phyloP scores from a whole-genome alignment of 2,329 filamentous ascomycete genomes.

The Cordyceps cateniannulata region DNA sequence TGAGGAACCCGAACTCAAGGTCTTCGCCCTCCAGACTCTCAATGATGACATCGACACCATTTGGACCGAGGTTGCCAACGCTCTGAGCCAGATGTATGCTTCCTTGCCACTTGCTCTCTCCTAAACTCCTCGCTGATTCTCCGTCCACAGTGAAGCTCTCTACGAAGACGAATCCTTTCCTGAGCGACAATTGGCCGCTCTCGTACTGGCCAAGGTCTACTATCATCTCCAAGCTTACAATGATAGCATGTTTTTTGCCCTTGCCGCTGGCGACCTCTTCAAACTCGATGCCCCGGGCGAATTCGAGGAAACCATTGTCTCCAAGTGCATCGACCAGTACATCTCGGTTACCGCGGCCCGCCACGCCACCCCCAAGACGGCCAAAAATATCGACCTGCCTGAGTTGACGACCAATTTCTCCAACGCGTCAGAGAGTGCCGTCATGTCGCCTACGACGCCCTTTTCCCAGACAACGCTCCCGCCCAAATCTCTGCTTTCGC shows the following conservation, averaged over 20 bases:
- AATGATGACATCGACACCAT: conserved; percentile 96
- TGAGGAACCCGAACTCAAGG: conserved; percentile 87
- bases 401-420: conserved; percentile 77
- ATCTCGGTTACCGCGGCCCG: conserved; percentile 64
- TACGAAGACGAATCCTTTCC: conserved; percentile 96
- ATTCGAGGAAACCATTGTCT: conserved; percentile 98
- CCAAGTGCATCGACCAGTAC: conserved; percentile 97
- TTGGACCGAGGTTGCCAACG: conserved; percentile 94
- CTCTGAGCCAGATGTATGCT: conserved; percentile 82
- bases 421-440: conserved; percentile 58
- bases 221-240: conserved; percentile 99
- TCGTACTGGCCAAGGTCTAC: conserved; percentile 96
- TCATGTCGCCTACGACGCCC: conserved; percentile 85
- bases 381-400: conserved; percentile 46
- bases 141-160: conserved; percentile 69
- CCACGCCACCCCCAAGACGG: conserved; percentile 38
- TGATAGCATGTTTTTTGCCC: conserved; percentile 97
- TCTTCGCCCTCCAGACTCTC: conserved; percentile 89
- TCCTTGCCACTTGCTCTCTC: background rate
- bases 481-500: conserved; percentile 90
- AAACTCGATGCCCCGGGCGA: conserved; percentile 85
- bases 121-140: conserved; percentile 14
- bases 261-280: conserved; percentile 91
- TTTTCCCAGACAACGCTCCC: conserved; percentile 92
- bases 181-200: conserved; percentile 85